Conservation (phyloP, 179 eudicot species). For the Beta corolliflora region DNA sequence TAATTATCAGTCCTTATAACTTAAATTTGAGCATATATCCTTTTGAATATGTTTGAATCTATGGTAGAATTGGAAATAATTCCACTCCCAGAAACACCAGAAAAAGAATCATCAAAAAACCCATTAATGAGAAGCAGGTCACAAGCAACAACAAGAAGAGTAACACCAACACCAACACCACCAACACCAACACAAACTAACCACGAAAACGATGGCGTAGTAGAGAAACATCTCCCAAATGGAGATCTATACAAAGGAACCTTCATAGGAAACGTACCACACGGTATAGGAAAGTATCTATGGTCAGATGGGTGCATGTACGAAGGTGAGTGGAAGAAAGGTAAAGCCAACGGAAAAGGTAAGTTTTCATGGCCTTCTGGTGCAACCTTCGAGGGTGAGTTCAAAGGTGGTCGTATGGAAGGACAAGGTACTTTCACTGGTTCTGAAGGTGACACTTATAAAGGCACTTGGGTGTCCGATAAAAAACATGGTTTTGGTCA, state of each 20-base stretch:
- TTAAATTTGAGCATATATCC: too few relatives aligned
- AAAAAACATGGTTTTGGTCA: constrained; percentile 69
- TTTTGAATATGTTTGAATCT: constrained; percentile 22
- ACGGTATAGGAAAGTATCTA: constrained; percentile 78
- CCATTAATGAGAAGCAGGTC: constrained; percentile 45
- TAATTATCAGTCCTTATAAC: background rate
- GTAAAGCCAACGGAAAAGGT: constrained; percentile 77
- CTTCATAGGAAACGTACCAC: constrained; percentile 60
- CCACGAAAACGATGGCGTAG: constrained; percentile 11
- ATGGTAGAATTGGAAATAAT: constrained; percentile 17
- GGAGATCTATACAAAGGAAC: constrained; percentile 93
- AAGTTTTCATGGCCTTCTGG: constrained; percentile 93
- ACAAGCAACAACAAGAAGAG: constrained; percentile 44
- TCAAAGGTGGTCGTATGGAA: constrained; percentile 88
- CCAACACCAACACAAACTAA: constrained; percentile 48
- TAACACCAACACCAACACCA: constrained; percentile 48
- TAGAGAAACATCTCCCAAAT: constrained; percentile 67
- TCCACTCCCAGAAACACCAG: constrained; percentile 4
- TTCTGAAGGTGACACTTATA: constrained; percentile 71
- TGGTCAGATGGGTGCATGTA: constrained; percentile 94
- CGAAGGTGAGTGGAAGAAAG: constrained; percentile 82
- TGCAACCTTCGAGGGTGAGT: constrained; percentile 82
- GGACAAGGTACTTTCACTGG: constrained; percentile 77
- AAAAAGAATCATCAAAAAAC: constrained; percentile 20
- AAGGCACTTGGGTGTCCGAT: constrained; percentile 64